Base-by-base conservation (phyloP, 164 flowering plant genomes). In the Aristolochia californica region DNA sequence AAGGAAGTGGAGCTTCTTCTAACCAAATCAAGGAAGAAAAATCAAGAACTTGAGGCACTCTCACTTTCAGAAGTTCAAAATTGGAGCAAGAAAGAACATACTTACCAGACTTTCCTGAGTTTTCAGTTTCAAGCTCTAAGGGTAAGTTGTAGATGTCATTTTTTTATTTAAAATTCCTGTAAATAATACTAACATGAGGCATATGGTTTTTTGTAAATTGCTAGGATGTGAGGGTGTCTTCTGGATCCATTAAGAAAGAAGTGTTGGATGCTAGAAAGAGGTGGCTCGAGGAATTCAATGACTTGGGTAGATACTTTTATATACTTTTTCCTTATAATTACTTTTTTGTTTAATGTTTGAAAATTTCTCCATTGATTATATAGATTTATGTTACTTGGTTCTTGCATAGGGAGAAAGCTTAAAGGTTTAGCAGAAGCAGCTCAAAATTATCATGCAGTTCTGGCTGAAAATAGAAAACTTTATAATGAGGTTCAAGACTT, bases 401-500 rank as follows among this genome's bases (percentile, higher is more conserved):
- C 28, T 59, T 52, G 44, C 53, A 20, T 71, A 94, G 99, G 93
- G 48, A 8, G n/a, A 27, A 83, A 78, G 70, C 79, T 94, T 59
- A 78, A 82, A 73, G 83, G 78, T 22, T 64, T 94, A 43, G 72
- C 79, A 15, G 85, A 81, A 62, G 88, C 86, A 56, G 97, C 93
- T 53, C 77, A 81, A 60, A 86, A 86, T 72, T 90, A 90, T 68
- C 95, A 90, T 57, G 43, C 53, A 4, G 87, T 90, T 73, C 87
- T 88, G 62, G 80, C 65, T 40, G 99, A 94, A 80, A 94, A 94
- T 59, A 59, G 99, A 30, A 88, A 64, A 72, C 68, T 94, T 68
- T 90, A 88, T 67, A 90, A 94, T 75, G 97, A 94, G 71, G 85
- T 94, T 68, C 97, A 88, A 67, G 99, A 94, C 66, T 71, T 94